Percentiles rank a stretch among this genome's conserved stretches.
phyloP scores from a whole-genome alignment of 352 stramenopile genomes.

The Phytopythium sindhum region DNA sequence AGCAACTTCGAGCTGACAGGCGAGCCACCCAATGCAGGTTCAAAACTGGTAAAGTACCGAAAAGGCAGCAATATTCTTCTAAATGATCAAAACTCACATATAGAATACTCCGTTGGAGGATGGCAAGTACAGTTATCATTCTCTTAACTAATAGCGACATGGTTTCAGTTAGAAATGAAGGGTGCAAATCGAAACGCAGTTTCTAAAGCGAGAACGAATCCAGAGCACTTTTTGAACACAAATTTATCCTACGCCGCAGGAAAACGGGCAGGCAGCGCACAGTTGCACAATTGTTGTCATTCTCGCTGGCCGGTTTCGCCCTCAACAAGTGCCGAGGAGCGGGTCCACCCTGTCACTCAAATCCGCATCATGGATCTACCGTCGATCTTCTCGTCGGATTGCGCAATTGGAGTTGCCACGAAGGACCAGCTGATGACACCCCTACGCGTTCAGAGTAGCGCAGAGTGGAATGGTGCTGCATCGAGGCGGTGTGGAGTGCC shows the following conservation, averaged over 20 bases:
- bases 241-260: not conserved
- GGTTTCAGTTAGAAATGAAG: not conserved
- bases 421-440: not conserved
- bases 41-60: too few relatives aligned
- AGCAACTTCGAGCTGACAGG: too few relatives aligned
- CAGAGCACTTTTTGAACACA: not conserved
- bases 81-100: not conserved
- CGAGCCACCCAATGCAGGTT: too few relatives aligned
- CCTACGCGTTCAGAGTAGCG: too few relatives aligned
- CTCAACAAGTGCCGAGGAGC: too few relatives aligned
- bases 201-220: too few relatives aligned
- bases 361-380: not conserved
- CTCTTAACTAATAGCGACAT: not conserved
- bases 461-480: too few relatives aligned
- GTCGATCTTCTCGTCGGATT: not conserved
- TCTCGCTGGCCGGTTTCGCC: not conserved
- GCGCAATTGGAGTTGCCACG: not conserved
- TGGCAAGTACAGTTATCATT: not conserved
- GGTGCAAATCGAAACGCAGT: not conserved
- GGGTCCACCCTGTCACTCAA: not conserved
- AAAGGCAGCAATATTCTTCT: too few relatives aligned
- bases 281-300: not conserved
- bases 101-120: not conserved
- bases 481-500: too few relatives aligned
- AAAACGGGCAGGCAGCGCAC: not conserved